phyloP scores from a whole-genome alignment of 768 basidiomycete genomes.

The Pleurotus sapidus region DNA sequence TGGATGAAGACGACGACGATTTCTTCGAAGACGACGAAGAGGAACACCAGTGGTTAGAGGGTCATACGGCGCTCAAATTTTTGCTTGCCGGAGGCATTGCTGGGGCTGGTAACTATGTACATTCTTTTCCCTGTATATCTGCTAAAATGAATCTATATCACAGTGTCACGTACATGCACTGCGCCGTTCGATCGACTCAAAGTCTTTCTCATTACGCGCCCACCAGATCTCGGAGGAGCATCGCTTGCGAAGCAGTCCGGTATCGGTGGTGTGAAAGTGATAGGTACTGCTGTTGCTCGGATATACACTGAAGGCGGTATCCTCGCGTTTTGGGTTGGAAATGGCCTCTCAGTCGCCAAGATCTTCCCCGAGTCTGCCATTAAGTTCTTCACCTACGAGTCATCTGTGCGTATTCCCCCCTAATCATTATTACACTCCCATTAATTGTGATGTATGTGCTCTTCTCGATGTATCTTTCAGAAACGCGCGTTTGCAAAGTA shows the following conservation, averaged over 20 bases:
- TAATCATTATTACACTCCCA: too few relatives aligned
- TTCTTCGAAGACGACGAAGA: slow-evolving; percentile 59
- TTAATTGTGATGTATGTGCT: too few relatives aligned
- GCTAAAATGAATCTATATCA: slow-evolving; percentile 29
- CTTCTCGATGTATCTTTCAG: slow-evolving; percentile 32
- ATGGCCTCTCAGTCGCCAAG: slow-evolving; percentile 89
- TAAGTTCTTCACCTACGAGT: slow-evolving; percentile 96
- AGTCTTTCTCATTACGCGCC: slow-evolving; percentile 91
- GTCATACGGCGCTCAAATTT: slow-evolving; percentile 80
- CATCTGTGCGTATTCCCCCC: slow-evolving; percentile 62
- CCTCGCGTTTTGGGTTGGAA: slow-evolving; percentile 97
- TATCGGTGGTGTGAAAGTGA: slow-evolving; percentile 56
- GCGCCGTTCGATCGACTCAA: slow-evolving; percentile 98
- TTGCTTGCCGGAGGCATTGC: slow-evolving; percentile 92
- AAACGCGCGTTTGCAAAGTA: slow-evolving; percentile 94
- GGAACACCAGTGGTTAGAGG: slow-evolving; percentile 58
- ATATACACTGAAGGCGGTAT: slow-evolving; percentile 91
- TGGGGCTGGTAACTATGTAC: slow-evolving; percentile 72
- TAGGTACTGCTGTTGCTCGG: slow-evolving; percentile 68
- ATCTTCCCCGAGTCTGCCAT: slow-evolving; percentile 98
- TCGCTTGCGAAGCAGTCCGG: slow-evolving; percentile 39
- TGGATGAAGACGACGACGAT: slow-evolving; percentile 42
- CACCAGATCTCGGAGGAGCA: slow-evolving; percentile 67
- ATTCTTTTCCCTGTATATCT: slow-evolving; percentile 5
- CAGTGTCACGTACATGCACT: slow-evolving; percentile 94